Percentiles rank a stretch among this genome's conserved stretches.
phyloP scores from a whole-genome alignment of 148 eudicot species.

The Nepenthes mirabilis region DNA sequence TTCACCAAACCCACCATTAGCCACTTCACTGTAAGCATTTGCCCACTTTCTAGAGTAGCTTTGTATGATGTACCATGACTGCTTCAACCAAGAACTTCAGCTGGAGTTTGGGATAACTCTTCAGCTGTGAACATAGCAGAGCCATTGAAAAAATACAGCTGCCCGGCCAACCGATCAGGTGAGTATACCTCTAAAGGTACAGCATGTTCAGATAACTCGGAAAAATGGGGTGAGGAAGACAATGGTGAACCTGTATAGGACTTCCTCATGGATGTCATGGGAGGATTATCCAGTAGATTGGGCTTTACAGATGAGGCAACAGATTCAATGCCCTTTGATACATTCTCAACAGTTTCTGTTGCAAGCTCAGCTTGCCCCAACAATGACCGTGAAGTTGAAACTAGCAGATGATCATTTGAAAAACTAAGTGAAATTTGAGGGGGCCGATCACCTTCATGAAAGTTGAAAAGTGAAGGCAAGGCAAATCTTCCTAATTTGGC shows the following conservation, averaged over 20 bases:
- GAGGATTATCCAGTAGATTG: slow-evolving; percentile 21
- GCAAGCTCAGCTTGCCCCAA: slow-evolving; percentile 56
- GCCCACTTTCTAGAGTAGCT: slow-evolving; percentile 74
- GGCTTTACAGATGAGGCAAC: slow-evolving; percentile 25
- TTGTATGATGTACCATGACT: slow-evolving; percentile 91
- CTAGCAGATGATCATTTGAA: slow-evolving; percentile 69
- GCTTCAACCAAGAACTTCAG: slow-evolving; percentile 94
- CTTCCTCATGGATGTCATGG: slow-evolving; percentile 44
- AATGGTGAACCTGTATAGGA: slow-evolving; percentile 76
- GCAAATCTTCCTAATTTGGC: slow-evolving; percentile 44
- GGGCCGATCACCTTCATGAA: slow-evolving; percentile 42
- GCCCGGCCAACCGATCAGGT: slow-evolving; percentile 93
- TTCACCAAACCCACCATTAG: slow-evolving; percentile 83
- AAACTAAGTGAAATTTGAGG: slow-evolving; percentile 50
- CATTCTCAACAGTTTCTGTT: slow-evolving; percentile 43
- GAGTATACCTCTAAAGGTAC: slow-evolving; percentile 75
- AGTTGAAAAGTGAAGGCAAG: slow-evolving; percentile 54
- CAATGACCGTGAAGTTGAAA: slow-evolving; percentile 62
- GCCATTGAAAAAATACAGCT: slow-evolving; percentile 59
- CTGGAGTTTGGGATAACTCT: slow-evolving; percentile 86
- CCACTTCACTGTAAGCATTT: slow-evolving; percentile 92
- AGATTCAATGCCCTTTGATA: slow-evolving; percentile 22
- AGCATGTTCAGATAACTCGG: slow-evolving; percentile 56
- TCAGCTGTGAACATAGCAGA: slow-evolving; percentile 75
- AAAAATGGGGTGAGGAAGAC: slow-evolving; percentile 61